Conservation (phyloP, 305 asterid genomes). For the Solanum hybrid region DNA sequence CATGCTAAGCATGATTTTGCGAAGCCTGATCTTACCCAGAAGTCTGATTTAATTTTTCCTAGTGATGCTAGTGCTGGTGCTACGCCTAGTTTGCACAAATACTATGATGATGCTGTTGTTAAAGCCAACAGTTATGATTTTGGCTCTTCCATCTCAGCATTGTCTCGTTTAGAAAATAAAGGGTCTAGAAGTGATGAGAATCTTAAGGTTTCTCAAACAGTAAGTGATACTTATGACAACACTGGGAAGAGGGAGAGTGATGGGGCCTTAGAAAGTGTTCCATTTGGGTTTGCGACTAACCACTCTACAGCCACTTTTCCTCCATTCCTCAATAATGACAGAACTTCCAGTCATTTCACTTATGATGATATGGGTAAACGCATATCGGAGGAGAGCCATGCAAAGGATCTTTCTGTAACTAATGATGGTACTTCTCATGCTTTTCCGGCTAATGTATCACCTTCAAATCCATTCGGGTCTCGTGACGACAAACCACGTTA, state of each 20-base stretch:
- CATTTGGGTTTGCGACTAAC: constrained; percentile 23
- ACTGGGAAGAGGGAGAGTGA: constrained; percentile 30
- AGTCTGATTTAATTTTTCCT: constrained; percentile 25
- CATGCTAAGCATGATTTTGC: constrained; percentile 25
- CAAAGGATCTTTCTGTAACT: constrained; percentile 28
- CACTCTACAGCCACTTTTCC: constrained; percentile 17
- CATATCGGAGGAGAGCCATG: constrained; percentile 26
- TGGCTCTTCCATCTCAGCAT: constrained; percentile 11
- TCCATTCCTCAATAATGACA: constrained; percentile 24
- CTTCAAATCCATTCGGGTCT: constrained; percentile 27
- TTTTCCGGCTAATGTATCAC: constrained; percentile 26
- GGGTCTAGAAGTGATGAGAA: constrained; percentile 31
- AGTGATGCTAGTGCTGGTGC: constrained; percentile 15
- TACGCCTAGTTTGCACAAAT: background rate
- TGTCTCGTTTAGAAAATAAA: constrained; percentile 21
- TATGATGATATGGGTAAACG: constrained; percentile 23
- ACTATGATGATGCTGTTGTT: background rate
- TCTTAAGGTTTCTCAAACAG: constrained; percentile 21
- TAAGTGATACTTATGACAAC: constrained; percentile 20
- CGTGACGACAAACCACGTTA: constrained; percentile 30
- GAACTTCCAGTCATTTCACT: constrained; percentile 22
- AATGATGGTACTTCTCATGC: constrained; percentile 30
- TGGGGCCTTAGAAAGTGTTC: constrained; percentile 29
- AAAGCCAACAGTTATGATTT: constrained; percentile 17
- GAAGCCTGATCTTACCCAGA: constrained; percentile 22